Base-by-base conservation (phyloP, 352 stramenopile genomes). In the Phytopythium vexans region DNA sequence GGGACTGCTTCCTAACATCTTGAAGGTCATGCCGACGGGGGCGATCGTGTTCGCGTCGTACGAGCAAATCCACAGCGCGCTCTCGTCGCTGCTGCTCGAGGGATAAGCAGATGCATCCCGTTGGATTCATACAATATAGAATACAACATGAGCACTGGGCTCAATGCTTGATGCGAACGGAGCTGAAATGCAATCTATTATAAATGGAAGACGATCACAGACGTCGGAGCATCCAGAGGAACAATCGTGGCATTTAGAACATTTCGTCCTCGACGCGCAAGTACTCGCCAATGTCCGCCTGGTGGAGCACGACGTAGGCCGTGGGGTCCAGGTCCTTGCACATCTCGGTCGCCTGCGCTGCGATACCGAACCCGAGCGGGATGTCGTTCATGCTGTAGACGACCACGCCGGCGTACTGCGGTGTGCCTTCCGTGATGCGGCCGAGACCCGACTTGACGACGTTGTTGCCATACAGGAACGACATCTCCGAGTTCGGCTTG, bases 391-490 rank as follows among this genome's bases (percentile, higher is more conserved):
- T 98, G 76, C 90, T 99, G 72, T 98, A 99, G 27, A 99, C 95
- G 16, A 99, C 91, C 1, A 99, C 96, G 41, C 97, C 97, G 7
- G 92, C 96, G 84, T 99, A 99, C 85, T 99, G 96, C 27, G 96
- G 96, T 48, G 91, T 98, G 51, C 82, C 88, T 59, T 99, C 97
- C 34, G 97, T 99, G 77, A 99, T 99, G 44, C 96, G 82, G 32
- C 89, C 96, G 33, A 99, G 80, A 51, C 97, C 97, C 32, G 88
- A 97, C 81, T 99, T 99, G 56, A 97, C 90, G 10, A 99, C 88
- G 75, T 99, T 96, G 77, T 99, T 99, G 58, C 97, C 97, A 68
- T 99, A 99, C 27, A 99, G 72, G 78, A 99, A 99, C 11, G 86
- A 97, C 97, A 99, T 99, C 83, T 99, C 97, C 58, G 96, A 96